phyloP scores from a whole-genome alignment of 2,329 filamentous ascomycete species.

The Paecilomyces fulvus region DNA sequence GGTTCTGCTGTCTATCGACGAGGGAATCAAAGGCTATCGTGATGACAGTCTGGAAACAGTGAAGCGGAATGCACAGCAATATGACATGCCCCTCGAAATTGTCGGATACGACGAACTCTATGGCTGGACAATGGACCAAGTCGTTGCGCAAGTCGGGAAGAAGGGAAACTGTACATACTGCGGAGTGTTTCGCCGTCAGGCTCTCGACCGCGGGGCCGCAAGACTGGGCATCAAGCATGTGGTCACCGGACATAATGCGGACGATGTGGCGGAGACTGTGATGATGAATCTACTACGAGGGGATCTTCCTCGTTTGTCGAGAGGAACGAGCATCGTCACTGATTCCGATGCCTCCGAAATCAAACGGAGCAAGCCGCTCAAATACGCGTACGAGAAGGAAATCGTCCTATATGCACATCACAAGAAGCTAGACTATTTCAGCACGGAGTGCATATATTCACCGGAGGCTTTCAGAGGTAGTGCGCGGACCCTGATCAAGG shows the following conservation, averaged over 20 bases:
- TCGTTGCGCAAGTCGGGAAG: conserved; percentile 91
- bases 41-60: conserved; percentile 96
- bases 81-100: conserved; percentile 84
- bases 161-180: conserved; percentile 99
- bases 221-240: conserved; percentile 83
- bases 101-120: conserved; percentile 91
- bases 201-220: conserved; percentile 83
- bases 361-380: conserved; percentile 90
- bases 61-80: conserved; percentile 84
- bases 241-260: conserved; percentile 94
- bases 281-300: conserved; percentile 94
- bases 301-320: conserved; percentile 75
- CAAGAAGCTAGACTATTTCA: conserved; percentile 96
- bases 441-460: conserved; percentile 96
- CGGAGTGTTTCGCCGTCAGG: conserved; percentile 89
- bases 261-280: conserved; percentile 94
- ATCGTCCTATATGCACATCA: conserved; percentile 97
- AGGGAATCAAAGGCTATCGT: conserved; percentile 93
- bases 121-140: conserved; percentile 99
- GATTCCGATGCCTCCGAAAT: conserved; percentile 72
- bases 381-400: conserved; percentile 98
- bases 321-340: conserved; percentile 85
- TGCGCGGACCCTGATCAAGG: conserved; percentile 87
- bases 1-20: conserved; percentile 83
- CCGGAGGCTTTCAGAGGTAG: conserved; percentile 94